These are phyloP conservation scores for Apium graveolens DNA, from an alignment of 129 eudicot genomes.

Conservation along the genomic window DNA sequence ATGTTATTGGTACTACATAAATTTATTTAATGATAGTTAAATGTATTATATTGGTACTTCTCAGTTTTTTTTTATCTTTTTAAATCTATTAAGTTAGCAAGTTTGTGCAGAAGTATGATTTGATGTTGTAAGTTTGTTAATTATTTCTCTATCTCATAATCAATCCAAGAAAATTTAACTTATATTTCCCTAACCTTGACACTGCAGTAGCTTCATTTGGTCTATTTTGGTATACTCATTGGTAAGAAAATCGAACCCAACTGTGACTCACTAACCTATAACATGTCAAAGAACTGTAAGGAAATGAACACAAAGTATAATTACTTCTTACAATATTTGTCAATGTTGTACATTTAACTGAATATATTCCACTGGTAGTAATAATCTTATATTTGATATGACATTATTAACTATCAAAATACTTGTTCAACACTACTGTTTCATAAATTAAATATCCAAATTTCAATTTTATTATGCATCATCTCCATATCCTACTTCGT, in stretches of 20 bases:
- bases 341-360: neutral
- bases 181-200: neutral
- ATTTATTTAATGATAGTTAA: neutral
- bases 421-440: no score
- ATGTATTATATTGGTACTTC: no score
- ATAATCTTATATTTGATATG: no score
- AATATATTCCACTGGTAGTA: neutral
- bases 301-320: neutral
- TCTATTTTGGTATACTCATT: neutral
- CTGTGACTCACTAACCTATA: neutral
- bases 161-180: neutral
- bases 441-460: no score
- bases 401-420: no score
- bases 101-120: neutral
- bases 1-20: neutral
- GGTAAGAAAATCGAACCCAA: neutral
- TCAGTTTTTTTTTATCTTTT: neutral
- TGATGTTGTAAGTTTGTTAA: neutral
- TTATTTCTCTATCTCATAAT: neutral
- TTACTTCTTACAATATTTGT: neutral
- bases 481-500: no score
- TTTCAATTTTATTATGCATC: no score
- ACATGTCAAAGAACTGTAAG: neutral
- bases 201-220: neutral
- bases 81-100: neutral